Evolutionary conservation across 2,329 filamentous ascomycete genomes (phyloP).

Genomic region (Metarhizium brunneum): DNA sequence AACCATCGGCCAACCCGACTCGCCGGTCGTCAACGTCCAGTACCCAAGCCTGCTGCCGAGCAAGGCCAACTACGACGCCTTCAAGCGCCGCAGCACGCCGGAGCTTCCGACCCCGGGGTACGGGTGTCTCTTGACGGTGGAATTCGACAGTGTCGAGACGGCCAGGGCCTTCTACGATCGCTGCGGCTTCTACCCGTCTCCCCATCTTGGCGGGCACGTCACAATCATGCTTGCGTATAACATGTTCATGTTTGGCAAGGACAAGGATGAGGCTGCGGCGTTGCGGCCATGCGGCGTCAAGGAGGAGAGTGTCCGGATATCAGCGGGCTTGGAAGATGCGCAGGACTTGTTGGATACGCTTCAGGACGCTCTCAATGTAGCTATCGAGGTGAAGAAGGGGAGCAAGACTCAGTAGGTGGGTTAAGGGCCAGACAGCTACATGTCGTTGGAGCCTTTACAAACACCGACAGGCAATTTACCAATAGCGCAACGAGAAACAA

Average conservation of each 20-base stretch:
- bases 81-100: constrained; percentile 26
- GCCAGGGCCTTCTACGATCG: constrained; percentile 40
- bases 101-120: constrained; percentile 42
- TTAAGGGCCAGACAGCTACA: background rate
- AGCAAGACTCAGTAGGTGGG: background rate
- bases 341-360: constrained; percentile 30
- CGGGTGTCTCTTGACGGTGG: constrained; percentile 44
- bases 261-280: constrained; percentile 25
- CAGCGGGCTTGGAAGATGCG: constrained; percentile 36
- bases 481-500: no score
- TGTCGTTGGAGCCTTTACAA: no score
- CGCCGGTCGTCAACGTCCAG: constrained; percentile 29
- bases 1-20: constrained; percentile 15
- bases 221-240: constrained; percentile 41
- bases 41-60: constrained; percentile 32
- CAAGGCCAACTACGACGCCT: constrained; percentile 22
- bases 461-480: no score
- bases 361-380: constrained; percentile 10
- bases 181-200: constrained; percentile 38
- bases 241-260: constrained; percentile 31
- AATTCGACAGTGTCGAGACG: constrained; percentile 32
- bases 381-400: constrained; percentile 7
- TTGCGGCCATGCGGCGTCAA: constrained; percentile 28
- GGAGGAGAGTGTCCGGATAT: constrained; percentile 34
- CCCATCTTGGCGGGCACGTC: constrained; percentile 43